Base-by-base conservation (phyloP, 2,329 filamentous ascomycete genomes). In the Trichothecium roseum region DNA sequence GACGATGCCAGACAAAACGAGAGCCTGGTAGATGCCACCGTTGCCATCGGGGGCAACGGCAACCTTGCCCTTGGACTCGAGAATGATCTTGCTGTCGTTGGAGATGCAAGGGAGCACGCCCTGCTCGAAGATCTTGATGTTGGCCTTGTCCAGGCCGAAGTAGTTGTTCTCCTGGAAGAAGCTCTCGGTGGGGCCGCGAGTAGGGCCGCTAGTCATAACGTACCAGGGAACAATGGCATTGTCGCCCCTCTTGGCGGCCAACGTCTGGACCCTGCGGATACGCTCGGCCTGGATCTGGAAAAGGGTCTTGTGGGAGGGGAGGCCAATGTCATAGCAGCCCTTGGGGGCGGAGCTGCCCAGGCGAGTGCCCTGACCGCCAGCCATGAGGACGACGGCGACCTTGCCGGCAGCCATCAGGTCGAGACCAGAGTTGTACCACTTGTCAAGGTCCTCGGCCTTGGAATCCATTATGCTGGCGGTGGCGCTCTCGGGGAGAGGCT, bases 201-300 rank as follows among this genome's bases (percentile, higher is more conserved):
- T 98, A 31, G 91, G 91, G 4, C 91, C 91, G 52, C 86, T 94
- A 51, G 91, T 98, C 91, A 98, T 98, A 60, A 98, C 86, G 64
- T 98, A 98, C 91, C 91, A 98, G 10, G 91, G 91, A 29, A 96
- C 79, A 22, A 81, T 68, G 30, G 77, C 76, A 33, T 66, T 66
- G 41, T 63, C 45, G 13, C 45, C 45, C 55, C 80, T 77, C 58
- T 82, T 78, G 48, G 78, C 71, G 30, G 89, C 88, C 44, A 96
- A 68, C 50, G 78, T 64, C 64, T 96, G 84, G 8, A 94, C 64
- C 66, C 87, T 93, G 51, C 72, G 72, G 54, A 98, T 96, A 37
- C 91, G 74, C 74, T 98, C 88, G 30, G 84, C 91, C 63, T 98
- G 91, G 49, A 98, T 84, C 68, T 96, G 88, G 73, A 98, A 98